Base-by-base conservation (phyloP, 2,329 filamentous ascomycete genomes). In the Cadophora luteo-olivacea region DNA sequence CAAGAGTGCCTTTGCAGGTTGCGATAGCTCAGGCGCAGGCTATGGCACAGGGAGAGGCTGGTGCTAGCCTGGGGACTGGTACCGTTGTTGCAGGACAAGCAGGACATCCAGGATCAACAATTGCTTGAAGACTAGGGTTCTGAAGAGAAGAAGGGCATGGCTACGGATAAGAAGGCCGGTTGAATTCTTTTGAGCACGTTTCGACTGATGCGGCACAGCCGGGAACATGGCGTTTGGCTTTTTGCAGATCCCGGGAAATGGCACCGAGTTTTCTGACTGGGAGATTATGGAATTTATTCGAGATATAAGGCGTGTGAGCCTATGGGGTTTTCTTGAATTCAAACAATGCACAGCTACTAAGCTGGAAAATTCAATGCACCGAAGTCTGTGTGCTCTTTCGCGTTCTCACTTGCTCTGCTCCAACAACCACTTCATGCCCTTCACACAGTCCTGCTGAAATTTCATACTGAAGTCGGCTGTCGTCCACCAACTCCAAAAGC, bases 401-500 rank as follows among this genome's bases (percentile, higher is more conserved):
- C 29, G 19, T 54, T n/a, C 66, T 38, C 45, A 66, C 36, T 67
- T 64, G 51, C 65, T 70, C 65, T 69, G 64, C 19, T 69, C 69
- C 4, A 74, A 45, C 12, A 74, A 41, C 72, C 72, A 74, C 48
- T 65, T 68, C 63, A 74, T 61, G 1, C 69, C 72, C 38, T 65
- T 57, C 1, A 69, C 58, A 25, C 22, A 67, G 61, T 79, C 76
- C n/a, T 73, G 72, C 29, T 72, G 69, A 58, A 74, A 74, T 48
- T 70, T 72, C 49, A 71, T 71, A 25, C 71, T 77, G 16, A 72
- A 71, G 14, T 69, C 69, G 16, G 74, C 65, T n/a, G 75, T 67
- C 0, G 75, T 74, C 55, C 74, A 78, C 49, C 70, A 72, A 4
- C 71, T 66, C 77, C 76, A 78, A 64, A 77, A 77, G 0, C 69